phyloP scores from a whole-genome alignment of 129 eudicot species.

The Erigeron canadensis region DNA sequence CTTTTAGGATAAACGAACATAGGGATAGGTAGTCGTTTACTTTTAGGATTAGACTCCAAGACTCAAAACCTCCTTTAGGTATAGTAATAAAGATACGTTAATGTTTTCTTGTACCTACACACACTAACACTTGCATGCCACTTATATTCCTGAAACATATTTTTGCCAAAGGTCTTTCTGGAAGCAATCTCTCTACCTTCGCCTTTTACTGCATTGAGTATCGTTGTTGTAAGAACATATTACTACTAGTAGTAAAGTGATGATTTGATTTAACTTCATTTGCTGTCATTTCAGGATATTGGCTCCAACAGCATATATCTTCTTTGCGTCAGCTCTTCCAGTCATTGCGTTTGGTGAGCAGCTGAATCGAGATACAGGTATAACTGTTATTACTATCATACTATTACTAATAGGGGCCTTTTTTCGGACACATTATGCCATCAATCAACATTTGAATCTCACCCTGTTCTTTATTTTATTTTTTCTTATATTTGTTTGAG shows the following conservation, averaged over 20 bases:
- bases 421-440: not conserved
- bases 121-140: too few species aligned
- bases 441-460: not conserved
- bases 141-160: too few species aligned
- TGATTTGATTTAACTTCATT: not conserved
- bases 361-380: constrained; percentile 81
- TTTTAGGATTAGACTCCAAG: too few species aligned
- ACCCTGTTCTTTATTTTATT: not conserved
- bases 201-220: too few species aligned
- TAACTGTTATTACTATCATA: not conserved
- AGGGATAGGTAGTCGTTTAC: too few species aligned
- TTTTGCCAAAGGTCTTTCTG: too few species aligned
- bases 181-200: too few species aligned
- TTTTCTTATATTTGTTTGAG: not conserved
- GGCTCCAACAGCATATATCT: constrained; percentile 89
- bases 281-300: constrained; percentile 48
- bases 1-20: too few species aligned
- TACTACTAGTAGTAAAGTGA: not conserved
- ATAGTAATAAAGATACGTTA: too few species aligned
- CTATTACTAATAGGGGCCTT: not conserved
- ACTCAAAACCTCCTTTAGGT: too few species aligned
- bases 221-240: too few species aligned
- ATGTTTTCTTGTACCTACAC: too few species aligned
- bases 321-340: constrained; percentile 95
- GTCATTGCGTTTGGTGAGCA: constrained; percentile 97